Evolutionary conservation across 2,329 filamentous ascomycete species (phyloP), one percentile per base, ranked within the genome.

Genomic region (Stagonosporopsis cucurbitacearum): DNA sequence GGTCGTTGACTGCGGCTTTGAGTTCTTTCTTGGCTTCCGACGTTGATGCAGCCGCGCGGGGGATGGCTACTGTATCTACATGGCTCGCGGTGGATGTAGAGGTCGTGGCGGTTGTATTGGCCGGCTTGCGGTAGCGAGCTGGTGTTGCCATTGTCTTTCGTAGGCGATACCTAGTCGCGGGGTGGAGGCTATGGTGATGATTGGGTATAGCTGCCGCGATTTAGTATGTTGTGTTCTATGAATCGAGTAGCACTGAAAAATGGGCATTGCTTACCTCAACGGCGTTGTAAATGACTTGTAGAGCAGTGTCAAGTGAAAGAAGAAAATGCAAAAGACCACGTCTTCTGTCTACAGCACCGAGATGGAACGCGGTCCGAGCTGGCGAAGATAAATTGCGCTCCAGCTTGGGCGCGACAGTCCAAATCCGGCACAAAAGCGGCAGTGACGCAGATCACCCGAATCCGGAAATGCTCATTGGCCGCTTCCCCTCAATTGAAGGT

Each of bases 1-100:
- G 65, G 36, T 68, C 59, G 20, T 67, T 63, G 25, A 63, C 58
- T 2, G 64, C 66, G 44, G 62, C 44, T 42, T 71, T 69, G 25
- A 68, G 59, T 51, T 68, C 65, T 19, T 64, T 58, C 50, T 72
- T 71, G 30, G 65, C 61, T 32, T 62, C 62, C 5, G 62, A 59
- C 9, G 63, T 64, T 2, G 62, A 60, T 1, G 52, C 45, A 15
- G 57, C 46, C 4, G 54, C 54, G 37, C 54, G 54, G 3, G 42
- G 43, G 17, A 57, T 52, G 2, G 35, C 35, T 4, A 40, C 11
- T 2, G 41, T 20, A 30, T 50, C 41, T 8, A 46, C 41, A 41
- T 55, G 46, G 46, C 52, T 46, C 7, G 46, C 36, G 13, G 51
- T 44, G 1, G 46, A 46, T 1, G 35, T 36, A n/a, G 26, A 28